Percentiles rank a stretch among this genome's conserved stretches.
These are phyloP conservation scores for Melampsora americana DNA, from an alignment of 1,284 basidiomycete species.

Conservation along the genomic window DNA sequence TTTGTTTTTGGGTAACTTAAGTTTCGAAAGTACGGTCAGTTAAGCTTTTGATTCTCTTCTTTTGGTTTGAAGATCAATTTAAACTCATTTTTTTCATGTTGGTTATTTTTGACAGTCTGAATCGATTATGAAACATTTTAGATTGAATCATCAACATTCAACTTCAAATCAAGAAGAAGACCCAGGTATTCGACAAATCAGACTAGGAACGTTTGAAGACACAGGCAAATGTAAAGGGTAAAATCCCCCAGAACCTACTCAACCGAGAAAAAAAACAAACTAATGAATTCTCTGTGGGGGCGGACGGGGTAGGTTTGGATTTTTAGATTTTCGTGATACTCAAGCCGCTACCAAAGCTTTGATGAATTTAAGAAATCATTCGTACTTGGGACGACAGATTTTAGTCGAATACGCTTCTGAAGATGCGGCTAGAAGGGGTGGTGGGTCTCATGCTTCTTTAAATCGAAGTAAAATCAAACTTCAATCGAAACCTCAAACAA, in stretches of 20 bases:
- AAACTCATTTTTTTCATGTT: no score
- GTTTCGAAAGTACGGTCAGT: conserved; percentile 68
- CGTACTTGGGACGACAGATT: conserved; percentile 75
- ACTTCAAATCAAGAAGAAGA: neutral
- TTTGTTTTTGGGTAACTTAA: conserved; percentile 82
- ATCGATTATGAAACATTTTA: neutral
- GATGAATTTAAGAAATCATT: conserved; percentile 77
- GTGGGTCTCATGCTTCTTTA: conserved; percentile 10
- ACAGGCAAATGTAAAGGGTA: conserved; percentile 92
- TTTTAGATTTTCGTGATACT: conserved; percentile 80
- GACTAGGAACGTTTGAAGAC: conserved; percentile 94
- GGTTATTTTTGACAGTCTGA: conserved; percentile 47
- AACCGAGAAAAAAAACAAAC: neutral
- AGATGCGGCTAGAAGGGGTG: conserved; percentile 33
- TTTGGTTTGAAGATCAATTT: conserved; percentile 52
- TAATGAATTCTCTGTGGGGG: neutral
- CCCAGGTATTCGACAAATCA: conserved; percentile 75
- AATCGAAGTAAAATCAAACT: neutral
- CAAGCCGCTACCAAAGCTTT: conserved; percentile 78
- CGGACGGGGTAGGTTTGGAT: conserved; percentile 71
- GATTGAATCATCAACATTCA: neutral
- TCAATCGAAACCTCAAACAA: neutral
- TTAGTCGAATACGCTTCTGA: conserved; percentile 71
- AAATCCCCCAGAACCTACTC: conserved; percentile 48
- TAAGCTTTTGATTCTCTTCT: neutral